These are phyloP conservation scores for Chloris gayana DNA, from an alignment of 176 grass and related monocot species.

Conservation along the genomic window DNA sequence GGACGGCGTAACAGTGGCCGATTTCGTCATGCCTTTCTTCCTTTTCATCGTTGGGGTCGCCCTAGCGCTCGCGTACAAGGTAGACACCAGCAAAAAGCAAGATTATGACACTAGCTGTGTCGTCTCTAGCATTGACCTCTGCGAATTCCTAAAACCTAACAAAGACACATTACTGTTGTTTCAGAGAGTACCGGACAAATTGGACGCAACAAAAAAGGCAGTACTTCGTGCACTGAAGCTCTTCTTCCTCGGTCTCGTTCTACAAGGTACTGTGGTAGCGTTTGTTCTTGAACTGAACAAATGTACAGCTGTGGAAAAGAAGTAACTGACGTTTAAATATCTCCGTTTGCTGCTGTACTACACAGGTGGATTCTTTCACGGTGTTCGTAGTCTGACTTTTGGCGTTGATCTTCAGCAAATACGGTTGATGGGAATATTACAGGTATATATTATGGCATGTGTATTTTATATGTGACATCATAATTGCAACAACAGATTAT, in stretches of 20 bases:
- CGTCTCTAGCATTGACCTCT: constrained; percentile 12
- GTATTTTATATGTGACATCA: not conserved
- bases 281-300: not conserved
- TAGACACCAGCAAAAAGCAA: constrained; percentile 36
- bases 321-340: not conserved
- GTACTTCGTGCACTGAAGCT: constrained; percentile 79
- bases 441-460: constrained; percentile 47
- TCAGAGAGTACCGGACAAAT: constrained; percentile 72
- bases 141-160: constrained; percentile 6
- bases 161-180: not conserved
- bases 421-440: constrained; percentile 80
- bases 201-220: constrained; percentile 74
- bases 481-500: not conserved
- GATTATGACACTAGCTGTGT: constrained; percentile 3
- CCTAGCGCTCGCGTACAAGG: constrained; percentile 86
- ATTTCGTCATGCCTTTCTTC: constrained; percentile 99
- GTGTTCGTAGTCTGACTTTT: constrained; percentile 75
- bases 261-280: constrained; percentile 70
- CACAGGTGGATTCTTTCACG: constrained; percentile 89
- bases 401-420: constrained; percentile 73
- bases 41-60: constrained; percentile 95
- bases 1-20: constrained; percentile 75
- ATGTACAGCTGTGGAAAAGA: not conserved
- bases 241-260: constrained; percentile 76
- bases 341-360: constrained; percentile 15